Conservation (phyloP, 2,329 filamentous ascomycete species). For the Rachicladosporium sp. region DNA sequence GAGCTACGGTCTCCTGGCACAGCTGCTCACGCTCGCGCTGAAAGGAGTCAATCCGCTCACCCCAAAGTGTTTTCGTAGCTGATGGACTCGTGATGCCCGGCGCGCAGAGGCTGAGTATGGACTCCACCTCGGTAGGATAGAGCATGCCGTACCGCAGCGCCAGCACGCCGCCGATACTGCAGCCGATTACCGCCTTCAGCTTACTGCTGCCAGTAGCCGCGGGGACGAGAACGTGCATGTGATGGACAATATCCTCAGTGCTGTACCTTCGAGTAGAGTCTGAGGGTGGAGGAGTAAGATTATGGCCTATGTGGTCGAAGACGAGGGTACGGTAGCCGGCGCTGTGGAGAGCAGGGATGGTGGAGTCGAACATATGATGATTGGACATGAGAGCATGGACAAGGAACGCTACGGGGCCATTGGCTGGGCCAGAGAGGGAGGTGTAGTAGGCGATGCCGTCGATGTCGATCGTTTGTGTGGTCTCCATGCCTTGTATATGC, state of each 20-base stretch:
- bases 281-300: slow-evolving; percentile 12
- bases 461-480: slow-evolving; percentile 9
- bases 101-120: slow-evolving; percentile 14
- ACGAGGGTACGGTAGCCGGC: slow-evolving; percentile 17
- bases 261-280: slow-evolving; percentile 1
- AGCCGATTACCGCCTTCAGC: slow-evolving; percentile 16
- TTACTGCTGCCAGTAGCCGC: slow-evolving; percentile 6
- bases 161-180: slow-evolving; percentile 17
- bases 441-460: slow-evolving; percentile 17
- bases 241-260: slow-evolving; percentile 16
- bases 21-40: slow-evolving; percentile 11
- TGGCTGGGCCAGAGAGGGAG: slow-evolving; percentile 11
- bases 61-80: slow-evolving; percentile 12
- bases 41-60: slow-evolving; percentile 13
- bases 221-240: slow-evolving; percentile 14
- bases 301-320: slow-evolving; percentile 20
- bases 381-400: slow-evolving; percentile 20
- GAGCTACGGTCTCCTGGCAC: slow-evolving; percentile 12
- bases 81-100: slow-evolving; percentile 14
- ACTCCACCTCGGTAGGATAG: slow-evolving; percentile 12
- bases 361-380: slow-evolving; percentile 17
- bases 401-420: slow-evolving; percentile 10
- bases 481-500: too few relatives aligned
- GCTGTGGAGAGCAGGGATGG: slow-evolving; percentile 10
- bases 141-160: slow-evolving; percentile 19